phyloP scores from a whole-genome alignment of 2,329 filamentous ascomycete genomes.

The Nothomitra cinnamomea region DNA sequence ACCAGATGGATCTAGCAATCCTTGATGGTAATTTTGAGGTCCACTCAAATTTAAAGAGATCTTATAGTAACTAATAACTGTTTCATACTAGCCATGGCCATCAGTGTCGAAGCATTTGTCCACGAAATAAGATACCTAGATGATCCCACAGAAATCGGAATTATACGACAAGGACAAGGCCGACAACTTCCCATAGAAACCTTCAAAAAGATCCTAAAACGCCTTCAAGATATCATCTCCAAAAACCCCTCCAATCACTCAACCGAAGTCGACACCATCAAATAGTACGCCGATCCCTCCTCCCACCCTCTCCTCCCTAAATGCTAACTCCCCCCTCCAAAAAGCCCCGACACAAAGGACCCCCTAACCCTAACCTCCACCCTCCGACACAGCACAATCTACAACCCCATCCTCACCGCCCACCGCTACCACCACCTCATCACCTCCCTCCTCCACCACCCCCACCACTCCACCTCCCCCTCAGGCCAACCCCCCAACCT shows the following conservation, averaged over 20 bases:
- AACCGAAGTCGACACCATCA: not conserved
- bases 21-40: not conserved
- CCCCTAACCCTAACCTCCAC: not conserved
- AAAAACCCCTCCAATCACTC: not conserved
- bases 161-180: not conserved
- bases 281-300: not conserved
- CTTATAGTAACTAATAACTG: not conserved
- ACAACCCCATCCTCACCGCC: not conserved
- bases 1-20: not conserved
- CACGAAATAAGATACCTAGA: not conserved
- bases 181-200: not conserved
- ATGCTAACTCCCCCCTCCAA: not conserved
- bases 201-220: not conserved
- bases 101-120: constrained; percentile 1
- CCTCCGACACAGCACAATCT: not conserved
- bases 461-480: not conserved
- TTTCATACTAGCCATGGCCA: not conserved
- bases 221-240: not conserved
- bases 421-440: not conserved
- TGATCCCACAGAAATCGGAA: not conserved
- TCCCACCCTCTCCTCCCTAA: not conserved
- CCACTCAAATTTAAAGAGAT: not conserved
- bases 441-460: not conserved
- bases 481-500: not conserved
- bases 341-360: not conserved